These are phyloP conservation scores for Apiospora malaysiana DNA, from an alignment of 2,329 filamentous ascomycete species.

Conservation along the genomic window DNA sequence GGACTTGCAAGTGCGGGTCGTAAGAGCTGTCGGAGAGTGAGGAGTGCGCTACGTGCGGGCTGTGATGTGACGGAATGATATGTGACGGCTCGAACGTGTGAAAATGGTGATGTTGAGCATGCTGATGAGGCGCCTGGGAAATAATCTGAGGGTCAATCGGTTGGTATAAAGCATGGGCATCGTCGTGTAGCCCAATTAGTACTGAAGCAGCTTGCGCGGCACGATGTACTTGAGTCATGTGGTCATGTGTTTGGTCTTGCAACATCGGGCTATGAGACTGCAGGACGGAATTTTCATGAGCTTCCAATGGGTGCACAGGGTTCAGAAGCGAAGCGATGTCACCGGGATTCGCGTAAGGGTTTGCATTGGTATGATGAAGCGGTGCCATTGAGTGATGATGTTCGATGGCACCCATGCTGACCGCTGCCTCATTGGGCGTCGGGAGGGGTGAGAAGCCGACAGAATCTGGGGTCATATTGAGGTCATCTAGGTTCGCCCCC, in stretches of 20 bases:
- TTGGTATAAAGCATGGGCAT: conserved; percentile 50
- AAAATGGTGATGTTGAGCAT: conserved; percentile 41
- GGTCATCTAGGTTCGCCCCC: background rate
- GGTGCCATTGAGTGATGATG: conserved; percentile 29
- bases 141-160: conserved; percentile 68
- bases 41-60: conserved; percentile 28
- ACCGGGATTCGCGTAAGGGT: conserved; percentile 54
- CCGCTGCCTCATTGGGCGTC: background rate
- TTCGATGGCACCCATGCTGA: conserved; percentile 27
- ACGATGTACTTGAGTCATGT: conserved; percentile 33
- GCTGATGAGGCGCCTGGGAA: conserved; percentile 45
- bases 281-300: conserved; percentile 35
- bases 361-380: conserved; percentile 36
- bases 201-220: conserved; percentile 29
- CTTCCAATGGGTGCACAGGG: conserved; percentile 35
- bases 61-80: conserved; percentile 23
- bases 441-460: conserved; percentile 2
- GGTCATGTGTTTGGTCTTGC: conserved; percentile 36
- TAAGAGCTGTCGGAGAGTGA: conserved; percentile 30
- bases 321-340: conserved; percentile 54
- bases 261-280: conserved; percentile 43
- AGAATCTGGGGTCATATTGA: conserved; percentile 11
- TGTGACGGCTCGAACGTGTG: conserved; percentile 31
- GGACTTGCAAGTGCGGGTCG: conserved; percentile 28
- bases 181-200: conserved; percentile 37